Conservation (phyloP, 176 grass and related monocot species). For the Aegilops tauschii region DNA sequence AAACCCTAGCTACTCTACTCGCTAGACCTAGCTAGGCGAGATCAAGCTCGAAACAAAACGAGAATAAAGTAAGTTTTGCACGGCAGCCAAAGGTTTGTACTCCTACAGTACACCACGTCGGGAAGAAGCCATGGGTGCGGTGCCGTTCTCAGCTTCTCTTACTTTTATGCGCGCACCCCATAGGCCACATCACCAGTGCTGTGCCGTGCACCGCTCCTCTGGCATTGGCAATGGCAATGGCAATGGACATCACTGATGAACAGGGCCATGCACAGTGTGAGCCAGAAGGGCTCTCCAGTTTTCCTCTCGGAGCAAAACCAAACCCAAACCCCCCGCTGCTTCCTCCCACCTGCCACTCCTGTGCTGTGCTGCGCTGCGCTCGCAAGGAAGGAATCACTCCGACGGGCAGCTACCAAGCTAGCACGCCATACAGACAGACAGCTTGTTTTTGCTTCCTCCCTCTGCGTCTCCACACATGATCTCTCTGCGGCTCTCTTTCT, state of each 20-base stretch:
- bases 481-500: neutral
- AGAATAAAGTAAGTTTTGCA: too few species aligned
- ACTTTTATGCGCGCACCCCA: constrained; percentile 23
- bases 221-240: neutral
- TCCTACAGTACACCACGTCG: too few species aligned
- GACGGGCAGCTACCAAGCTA: neutral
- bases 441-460: too few species aligned
- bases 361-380: neutral
- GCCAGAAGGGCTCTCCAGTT: constrained; percentile 11
- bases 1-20: too few species aligned
- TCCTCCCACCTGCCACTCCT: neutral
- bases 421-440: too few species aligned
- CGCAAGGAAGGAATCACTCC: constrained; percentile 27
- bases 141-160: neutral
- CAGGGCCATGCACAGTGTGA: neutral
- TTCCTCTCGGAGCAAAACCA: constrained; percentile 29
- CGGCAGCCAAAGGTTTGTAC: too few species aligned
- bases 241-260: neutral
- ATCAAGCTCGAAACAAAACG: too few species aligned
- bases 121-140: neutral
- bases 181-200: neutral
- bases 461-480: too few species aligned
- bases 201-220: too few species aligned
- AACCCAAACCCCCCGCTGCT: neutral
- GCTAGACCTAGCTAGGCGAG: too few species aligned